phyloP scores from a whole-genome alignment of 305 asterid genomes.

The Solanum hybrid region DNA sequence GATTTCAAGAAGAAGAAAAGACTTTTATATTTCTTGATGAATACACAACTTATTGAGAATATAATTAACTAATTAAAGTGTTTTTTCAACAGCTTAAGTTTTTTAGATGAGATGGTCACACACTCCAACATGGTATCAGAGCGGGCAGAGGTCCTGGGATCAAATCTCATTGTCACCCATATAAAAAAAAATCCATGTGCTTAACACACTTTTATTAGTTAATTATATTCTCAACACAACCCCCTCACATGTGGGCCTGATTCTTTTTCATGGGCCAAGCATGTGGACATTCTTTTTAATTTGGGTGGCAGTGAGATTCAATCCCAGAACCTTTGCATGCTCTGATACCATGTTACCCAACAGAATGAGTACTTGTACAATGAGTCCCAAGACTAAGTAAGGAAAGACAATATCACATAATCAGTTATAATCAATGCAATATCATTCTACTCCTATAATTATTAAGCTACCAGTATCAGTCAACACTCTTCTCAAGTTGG shows the following conservation, averaged over 20 bases:
- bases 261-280: too few relatives aligned
- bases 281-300: too few relatives aligned
- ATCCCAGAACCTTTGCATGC: neutral
- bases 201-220: neutral
- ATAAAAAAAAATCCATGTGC: neutral
- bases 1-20: neutral
- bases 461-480: neutral
- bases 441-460: neutral
- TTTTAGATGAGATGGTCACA: neutral
- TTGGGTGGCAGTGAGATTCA: too few relatives aligned
- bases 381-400: neutral
- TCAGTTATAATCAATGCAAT: neutral
- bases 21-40: neutral
- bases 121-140: neutral
- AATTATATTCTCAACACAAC: too few relatives aligned
- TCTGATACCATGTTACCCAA: neutral
- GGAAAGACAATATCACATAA: neutral
- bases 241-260: too few relatives aligned
- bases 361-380: neutral
- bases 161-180: neutral
- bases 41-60: neutral
- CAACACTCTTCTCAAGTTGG: neutral
- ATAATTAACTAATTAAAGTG: neutral
- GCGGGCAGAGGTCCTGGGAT: neutral
- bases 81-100: neutral